Evolutionary conservation across 2,329 filamentous ascomycete genomes (phyloP).

Genomic region (Fusarium chuoi): DNA sequence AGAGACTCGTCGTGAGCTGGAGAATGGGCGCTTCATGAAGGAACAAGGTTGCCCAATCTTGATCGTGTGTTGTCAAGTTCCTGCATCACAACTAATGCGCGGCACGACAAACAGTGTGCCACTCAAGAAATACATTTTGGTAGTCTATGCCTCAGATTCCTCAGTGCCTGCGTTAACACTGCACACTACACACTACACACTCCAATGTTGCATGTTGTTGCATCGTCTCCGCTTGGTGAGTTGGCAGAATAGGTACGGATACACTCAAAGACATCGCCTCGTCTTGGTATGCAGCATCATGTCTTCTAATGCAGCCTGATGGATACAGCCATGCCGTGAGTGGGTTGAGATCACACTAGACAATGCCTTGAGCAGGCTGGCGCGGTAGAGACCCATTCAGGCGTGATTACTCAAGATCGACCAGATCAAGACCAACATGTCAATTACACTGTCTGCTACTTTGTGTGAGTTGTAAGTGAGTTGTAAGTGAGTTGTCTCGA

Average conservation of each 20-base stretch:
- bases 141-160: constrained; percentile 4
- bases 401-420: not conserved
- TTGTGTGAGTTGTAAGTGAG: constrained; percentile 3
- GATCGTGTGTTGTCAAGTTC: constrained; percentile 41
- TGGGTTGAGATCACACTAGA: constrained; percentile 33
- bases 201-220: constrained; percentile 8
- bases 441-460: constrained; percentile 10
- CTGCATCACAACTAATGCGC: constrained; percentile 37
- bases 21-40: constrained; percentile 32
- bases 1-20: constrained; percentile 24
- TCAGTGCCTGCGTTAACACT: constrained; percentile 28
- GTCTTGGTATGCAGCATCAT: constrained; percentile 14
- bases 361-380: constrained; percentile 34
- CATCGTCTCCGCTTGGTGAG: constrained; percentile 41
- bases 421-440: not conserved
- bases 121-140: not conserved
- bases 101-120: constrained; percentile 22
- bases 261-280: not conserved
- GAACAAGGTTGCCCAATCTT: constrained; percentile 36
- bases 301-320: constrained; percentile 26
- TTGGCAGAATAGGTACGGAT: constrained; percentile 38
- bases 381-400: constrained; percentile 8
- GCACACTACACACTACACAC: constrained; percentile 10
- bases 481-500: constrained; percentile 1
- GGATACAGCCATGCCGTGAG: constrained; percentile 33